Evolutionary conservation across 1,284 basidiomycete genomes (phyloP).

Genomic region (Athelia psychrophila): DNA sequence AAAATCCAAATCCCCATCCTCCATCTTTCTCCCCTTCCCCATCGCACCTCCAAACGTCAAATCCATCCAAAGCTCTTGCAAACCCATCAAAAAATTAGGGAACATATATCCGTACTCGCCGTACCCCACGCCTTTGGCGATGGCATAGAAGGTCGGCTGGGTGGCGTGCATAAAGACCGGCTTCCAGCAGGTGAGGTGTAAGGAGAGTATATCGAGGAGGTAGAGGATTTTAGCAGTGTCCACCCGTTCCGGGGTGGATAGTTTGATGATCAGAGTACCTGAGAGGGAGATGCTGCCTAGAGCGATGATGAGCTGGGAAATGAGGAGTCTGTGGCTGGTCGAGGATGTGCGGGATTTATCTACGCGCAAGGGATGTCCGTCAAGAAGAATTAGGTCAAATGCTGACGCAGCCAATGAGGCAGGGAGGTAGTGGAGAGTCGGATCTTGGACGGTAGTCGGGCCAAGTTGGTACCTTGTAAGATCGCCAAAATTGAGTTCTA

Average conservation of each 20-base stretch:
- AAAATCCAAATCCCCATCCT: conserved; percentile 19
- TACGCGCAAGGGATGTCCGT: conserved; percentile 29
- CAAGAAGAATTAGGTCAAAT: conserved; percentile 30
- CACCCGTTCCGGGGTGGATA: conserved; percentile 26
- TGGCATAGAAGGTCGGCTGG: conserved; percentile 25
- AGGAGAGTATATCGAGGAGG: conserved; percentile 26
- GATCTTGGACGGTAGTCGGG: conserved; percentile 4
- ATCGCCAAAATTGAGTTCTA: conserved; percentile 20
- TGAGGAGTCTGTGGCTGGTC: conserved; percentile 22
- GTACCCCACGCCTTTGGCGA: conserved; percentile 21
- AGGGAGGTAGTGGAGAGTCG: conserved; percentile 5
- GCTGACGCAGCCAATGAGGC: conserved; percentile 5
- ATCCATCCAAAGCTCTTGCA: conserved; percentile 10
- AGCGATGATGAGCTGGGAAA: conserved; percentile 29
- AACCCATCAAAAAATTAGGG: neutral
- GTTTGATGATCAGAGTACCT: conserved; percentile 29
- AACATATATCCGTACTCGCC: neutral
- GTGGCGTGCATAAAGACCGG: conserved; percentile 25
- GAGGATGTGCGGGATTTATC: conserved; percentile 7
- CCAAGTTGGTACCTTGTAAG: conserved; percentile 23
- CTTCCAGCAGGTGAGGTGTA: conserved; percentile 24
- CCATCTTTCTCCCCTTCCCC: neutral
- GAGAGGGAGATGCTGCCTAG: conserved; percentile 21
- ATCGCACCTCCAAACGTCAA: conserved; percentile 10
- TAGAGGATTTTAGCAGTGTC: conserved; percentile 27